Evolutionary conservation across 1,284 basidiomycete genomes (phyloP).

Genomic region (Leccinum pachyderme): DNA sequence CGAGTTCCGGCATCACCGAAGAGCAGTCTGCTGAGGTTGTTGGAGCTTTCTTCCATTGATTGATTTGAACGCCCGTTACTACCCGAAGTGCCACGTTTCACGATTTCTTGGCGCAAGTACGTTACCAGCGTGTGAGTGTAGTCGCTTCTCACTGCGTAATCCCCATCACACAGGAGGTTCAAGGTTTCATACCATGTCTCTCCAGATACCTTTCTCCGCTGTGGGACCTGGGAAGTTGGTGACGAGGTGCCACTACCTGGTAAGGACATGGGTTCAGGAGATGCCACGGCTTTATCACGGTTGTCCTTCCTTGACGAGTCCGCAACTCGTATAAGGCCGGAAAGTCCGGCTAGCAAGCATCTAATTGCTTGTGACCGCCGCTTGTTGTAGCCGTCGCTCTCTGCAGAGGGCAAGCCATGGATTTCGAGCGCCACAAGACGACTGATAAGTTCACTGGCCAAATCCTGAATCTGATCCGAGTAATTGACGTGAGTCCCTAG

Average conservation of each 20-base stretch:
- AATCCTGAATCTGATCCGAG: constrained; percentile 94
- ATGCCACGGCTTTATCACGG: constrained; percentile 22
- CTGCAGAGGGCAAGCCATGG: constrained; percentile 51
- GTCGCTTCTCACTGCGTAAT: constrained; percentile 71
- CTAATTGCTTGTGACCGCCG: constrained; percentile 70
- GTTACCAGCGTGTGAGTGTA: constrained; percentile 72
- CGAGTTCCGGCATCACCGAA: constrained; percentile 64
- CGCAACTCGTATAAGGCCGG: constrained; percentile 70
- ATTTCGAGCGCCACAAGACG: constrained; percentile 73
- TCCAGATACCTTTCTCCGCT: constrained; percentile 72
- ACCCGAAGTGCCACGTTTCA: constrained; percentile 49
- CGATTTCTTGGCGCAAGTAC: constrained; percentile 76
- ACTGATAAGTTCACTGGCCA: constrained; percentile 81
- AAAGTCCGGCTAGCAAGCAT: constrained; percentile 67
- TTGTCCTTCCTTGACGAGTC: constrained; percentile 43
- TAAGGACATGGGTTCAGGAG: constrained; percentile 22
- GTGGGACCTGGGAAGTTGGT: constrained; percentile 37
- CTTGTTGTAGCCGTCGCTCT: constrained; percentile 43
- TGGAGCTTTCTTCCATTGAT: constrained; percentile 42
- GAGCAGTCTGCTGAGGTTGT: constrained; percentile 48
- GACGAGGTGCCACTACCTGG: constrained; percentile 19
- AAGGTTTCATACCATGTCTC: constrained; percentile 90
- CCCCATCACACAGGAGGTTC: constrained; percentile 75
- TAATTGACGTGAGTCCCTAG: constrained; percentile 92
- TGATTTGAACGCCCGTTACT: constrained; percentile 44